phyloP scores from a whole-genome alignment of 305 asterid genomes.

The Lippia alba region DNA sequence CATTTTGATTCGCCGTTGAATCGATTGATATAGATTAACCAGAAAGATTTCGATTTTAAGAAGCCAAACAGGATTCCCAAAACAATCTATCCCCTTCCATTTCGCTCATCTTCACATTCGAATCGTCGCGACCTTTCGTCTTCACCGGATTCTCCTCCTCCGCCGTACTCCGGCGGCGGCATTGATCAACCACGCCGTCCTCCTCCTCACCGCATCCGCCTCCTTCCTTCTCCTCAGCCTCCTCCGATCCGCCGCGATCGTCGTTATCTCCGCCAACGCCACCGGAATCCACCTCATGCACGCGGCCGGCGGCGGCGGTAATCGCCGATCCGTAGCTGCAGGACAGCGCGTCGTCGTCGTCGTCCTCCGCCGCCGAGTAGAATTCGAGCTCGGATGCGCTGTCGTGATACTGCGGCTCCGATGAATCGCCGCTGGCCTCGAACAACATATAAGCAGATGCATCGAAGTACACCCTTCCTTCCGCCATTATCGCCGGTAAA shows the following conservation, averaged over 20 bases:
- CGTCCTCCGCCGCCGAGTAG: constrained; percentile 25
- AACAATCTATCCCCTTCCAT: constrained; percentile 68
- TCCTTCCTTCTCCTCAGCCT: constrained; percentile 27
- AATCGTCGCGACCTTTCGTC: constrained; percentile 45
- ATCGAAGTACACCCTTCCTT: constrained; percentile 35
- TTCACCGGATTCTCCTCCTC: constrained; percentile 39
- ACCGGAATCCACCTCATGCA: constrained; percentile 14
- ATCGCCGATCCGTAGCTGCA: constrained; percentile 47
- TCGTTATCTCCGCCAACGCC: background rate
- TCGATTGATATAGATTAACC: too few species aligned
- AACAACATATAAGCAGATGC: constrained; percentile 47
- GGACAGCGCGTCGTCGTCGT: constrained; percentile 70
- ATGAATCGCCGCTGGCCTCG: constrained; percentile 67
- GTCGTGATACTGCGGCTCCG: constrained; percentile 31
- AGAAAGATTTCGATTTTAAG: constrained; percentile 34
- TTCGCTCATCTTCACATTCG: constrained; percentile 43
- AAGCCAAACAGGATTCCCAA: constrained; percentile 83
- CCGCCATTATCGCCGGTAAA: constrained; percentile 17
- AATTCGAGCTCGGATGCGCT: constrained; percentile 27
- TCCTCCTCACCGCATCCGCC: constrained; percentile 39
- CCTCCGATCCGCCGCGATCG: background rate
- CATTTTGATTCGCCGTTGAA: background rate
- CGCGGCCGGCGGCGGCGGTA: background rate
- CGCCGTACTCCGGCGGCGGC: constrained; percentile 26
- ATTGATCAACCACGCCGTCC: constrained; percentile 64